phyloP scores from a whole-genome alignment of 139 green algal species.

The Picochlorum sp. region DNA sequence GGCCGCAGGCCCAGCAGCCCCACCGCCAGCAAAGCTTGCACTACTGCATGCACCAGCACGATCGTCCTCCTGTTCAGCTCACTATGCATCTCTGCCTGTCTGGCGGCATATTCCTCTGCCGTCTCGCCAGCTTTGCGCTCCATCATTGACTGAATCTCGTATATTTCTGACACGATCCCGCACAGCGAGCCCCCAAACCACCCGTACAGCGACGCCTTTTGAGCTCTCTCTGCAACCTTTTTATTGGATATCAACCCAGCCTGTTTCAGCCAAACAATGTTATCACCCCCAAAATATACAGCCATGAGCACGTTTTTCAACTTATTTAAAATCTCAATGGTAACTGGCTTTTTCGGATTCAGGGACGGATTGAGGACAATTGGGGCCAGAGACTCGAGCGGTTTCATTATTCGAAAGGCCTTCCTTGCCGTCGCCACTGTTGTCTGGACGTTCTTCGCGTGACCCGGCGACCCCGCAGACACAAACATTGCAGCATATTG shows the following conservation, averaged over 20 bases:
- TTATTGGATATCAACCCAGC: conserved; percentile 64
- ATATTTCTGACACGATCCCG: conserved; percentile 32
- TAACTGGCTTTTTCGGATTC: conserved; percentile 43
- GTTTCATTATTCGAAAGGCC: conserved; percentile 76
- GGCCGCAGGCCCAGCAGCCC: conserved; percentile 53
- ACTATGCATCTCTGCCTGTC: conserved; percentile 35
- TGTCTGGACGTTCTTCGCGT: conserved; percentile 77
- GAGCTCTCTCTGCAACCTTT: conserved; percentile 37
- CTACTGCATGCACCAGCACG: conserved; percentile 48
- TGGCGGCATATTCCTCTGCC: conserved; percentile 43
- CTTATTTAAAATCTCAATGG: conserved; percentile 68
- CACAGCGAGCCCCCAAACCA: conserved; percentile 43
- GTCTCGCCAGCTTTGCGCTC: conserved; percentile 27
- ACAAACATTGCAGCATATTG: conserved; percentile 88
- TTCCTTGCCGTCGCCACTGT: conserved; percentile 81
- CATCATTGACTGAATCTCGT: conserved; percentile 10
- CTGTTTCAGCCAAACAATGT: conserved; percentile 82
- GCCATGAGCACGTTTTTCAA: conserved; percentile 79
- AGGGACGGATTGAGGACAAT: conserved; percentile 58
- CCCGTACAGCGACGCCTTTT: conserved; percentile 55
- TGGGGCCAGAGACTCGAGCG: conserved; percentile 61
- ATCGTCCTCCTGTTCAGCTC: conserved; percentile 52
- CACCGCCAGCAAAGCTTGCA: conserved; percentile 59
- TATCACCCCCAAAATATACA: conserved; percentile 86
- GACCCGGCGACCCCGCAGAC: conserved; percentile 65